Percentiles rank a stretch among this genome's conserved stretches.
Conservation (phyloP, 2,329 filamentous ascomycete species). For the Mycosphaerella sp. region DNA sequence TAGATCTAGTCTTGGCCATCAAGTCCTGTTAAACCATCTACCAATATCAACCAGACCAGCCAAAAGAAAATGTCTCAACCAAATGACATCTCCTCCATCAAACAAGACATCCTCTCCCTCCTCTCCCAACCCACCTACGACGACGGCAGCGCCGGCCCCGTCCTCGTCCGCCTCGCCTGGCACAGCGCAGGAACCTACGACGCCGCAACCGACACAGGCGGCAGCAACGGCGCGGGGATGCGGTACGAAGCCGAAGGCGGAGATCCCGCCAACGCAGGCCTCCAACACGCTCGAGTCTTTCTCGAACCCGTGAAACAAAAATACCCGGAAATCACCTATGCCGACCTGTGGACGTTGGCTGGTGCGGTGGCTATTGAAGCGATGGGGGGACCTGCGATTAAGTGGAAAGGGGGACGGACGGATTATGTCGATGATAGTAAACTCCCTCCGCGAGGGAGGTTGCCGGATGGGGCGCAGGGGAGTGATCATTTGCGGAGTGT, state of each 20-base stretch:
- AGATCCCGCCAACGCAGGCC: conserved; percentile 59
- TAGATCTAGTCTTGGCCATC: too few species aligned
- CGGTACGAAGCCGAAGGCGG: conserved; percentile 59
- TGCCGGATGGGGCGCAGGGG: conserved; percentile 51
- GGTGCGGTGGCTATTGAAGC: conserved; percentile 54
- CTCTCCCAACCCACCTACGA: conserved; percentile 53
- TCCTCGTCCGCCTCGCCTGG: conserved; percentile 60
- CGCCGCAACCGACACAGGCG: conserved; percentile 53
- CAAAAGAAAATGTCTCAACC: conserved; percentile 12
- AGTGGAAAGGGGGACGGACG: conserved; percentile 54
- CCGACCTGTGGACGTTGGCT: conserved; percentile 60
- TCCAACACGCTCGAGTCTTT: conserved; percentile 58
- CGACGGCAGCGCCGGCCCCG: conserved; percentile 58
- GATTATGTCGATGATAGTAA: conserved; percentile 58
- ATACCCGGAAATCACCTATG: conserved; percentile 58
- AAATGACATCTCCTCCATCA: conserved; percentile 43
- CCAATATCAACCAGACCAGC: too few species aligned
- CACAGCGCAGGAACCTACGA: conserved; percentile 61
- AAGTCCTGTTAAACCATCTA: too few species aligned
- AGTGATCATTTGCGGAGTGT: conserved; percentile 51
- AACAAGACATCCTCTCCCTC: conserved; percentile 38
- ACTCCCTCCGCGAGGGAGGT: conserved; percentile 52
- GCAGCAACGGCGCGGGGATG: conserved; percentile 61
- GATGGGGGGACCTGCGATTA: conserved; percentile 54
- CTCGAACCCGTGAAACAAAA: conserved; percentile 56